Base-by-base conservation (phyloP, 2,329 filamentous ascomycete genomes). In the Trichoderma harzianum region DNA sequence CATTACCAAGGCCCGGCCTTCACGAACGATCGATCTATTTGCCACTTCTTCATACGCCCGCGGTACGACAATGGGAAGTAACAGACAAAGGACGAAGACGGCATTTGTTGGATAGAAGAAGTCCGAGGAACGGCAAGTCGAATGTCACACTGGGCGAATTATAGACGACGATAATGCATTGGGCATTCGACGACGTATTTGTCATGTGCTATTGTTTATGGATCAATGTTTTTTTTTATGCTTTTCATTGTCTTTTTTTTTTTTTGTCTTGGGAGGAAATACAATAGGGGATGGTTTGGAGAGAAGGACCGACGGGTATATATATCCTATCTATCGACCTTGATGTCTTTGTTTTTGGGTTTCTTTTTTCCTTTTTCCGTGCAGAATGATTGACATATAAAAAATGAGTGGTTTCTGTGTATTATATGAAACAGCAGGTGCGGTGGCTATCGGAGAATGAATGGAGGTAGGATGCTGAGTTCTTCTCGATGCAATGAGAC, bases 251-350 rank as follows among this genome's bases (percentile, higher is more conserved):
- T 57, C 30, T 36, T 57, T 34, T 67, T 34, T n/a, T n/a, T n/a
- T 21, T 51, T 69, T 32, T 69, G 74, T 73, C 75, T 70, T 72
- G 18, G 18, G 11, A 65, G 64, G 58, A 47, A 60, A 58, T 65
- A 72, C 47, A 71, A 61, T 63, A 12, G 61, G 61, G 32, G 62
- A 43, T 12, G 66, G 61, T 34, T 43, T 21, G 43, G 63, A 24
- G 34, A 58, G 30, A 21, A 24, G 5, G 66, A 26, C 10, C 14
- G 39, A 43, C 30, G 36, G 55, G 39, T 53, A 61, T 69, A 69
- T 43, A 61, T 62, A 60, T 18, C 28, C 47, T 60, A 47, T 58
- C 5, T 68, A 60, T 69, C 28, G 66, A 69, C 36, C 28, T 61
- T 69, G 57, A 34, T 68, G 34, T 57, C 32, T 60, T 60, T 60